Conservation (phyloP, 2,329 filamentous ascomycete species). For the Talaromyces sp. region DNA sequence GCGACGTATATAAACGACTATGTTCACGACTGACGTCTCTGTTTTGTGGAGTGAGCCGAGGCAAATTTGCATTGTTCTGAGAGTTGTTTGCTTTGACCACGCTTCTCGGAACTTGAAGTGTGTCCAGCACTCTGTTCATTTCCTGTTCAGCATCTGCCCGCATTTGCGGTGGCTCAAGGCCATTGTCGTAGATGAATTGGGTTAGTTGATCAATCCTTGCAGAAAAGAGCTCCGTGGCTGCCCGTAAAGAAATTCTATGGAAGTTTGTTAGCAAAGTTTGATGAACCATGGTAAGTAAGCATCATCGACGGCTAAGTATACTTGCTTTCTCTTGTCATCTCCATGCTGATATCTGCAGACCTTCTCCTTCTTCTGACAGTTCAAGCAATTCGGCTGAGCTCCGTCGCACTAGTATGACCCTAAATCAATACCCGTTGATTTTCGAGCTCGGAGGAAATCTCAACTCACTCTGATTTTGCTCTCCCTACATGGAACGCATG, state of each 20-base stretch:
- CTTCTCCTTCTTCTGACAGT: conserved; percentile 41
- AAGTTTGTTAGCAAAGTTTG: background rate
- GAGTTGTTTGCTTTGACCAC: conserved; percentile 22
- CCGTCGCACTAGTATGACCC: conserved; percentile 36
- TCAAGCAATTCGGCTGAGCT: conserved; percentile 38
- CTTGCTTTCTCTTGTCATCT: conserved; percentile 43
- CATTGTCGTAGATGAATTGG: conserved; percentile 44
- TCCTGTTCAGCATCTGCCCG: conserved; percentile 38
- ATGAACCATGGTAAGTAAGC: background rate
- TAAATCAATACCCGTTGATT: background rate
- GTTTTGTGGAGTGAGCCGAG: background rate
- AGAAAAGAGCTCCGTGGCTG: conserved; percentile 39
- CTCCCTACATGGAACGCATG: conserved; percentile 47
- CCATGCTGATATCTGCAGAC: conserved; percentile 42
- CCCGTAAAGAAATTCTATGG: conserved; percentile 36
- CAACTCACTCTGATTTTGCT: conserved; percentile 46
- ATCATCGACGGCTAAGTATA: background rate
- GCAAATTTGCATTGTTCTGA: background rate
- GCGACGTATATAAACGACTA: background rate
- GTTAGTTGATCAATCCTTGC: conserved; percentile 39
- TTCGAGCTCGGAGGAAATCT: background rate
- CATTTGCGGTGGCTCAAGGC: conserved; percentile 42
- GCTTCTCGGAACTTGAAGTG: conserved; percentile 35
- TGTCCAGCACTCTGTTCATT: conserved; percentile 41
- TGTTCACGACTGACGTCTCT: background rate